phyloP scores from a whole-genome alignment of 306 rosid genomes.

The Clitoria ternatea region DNA sequence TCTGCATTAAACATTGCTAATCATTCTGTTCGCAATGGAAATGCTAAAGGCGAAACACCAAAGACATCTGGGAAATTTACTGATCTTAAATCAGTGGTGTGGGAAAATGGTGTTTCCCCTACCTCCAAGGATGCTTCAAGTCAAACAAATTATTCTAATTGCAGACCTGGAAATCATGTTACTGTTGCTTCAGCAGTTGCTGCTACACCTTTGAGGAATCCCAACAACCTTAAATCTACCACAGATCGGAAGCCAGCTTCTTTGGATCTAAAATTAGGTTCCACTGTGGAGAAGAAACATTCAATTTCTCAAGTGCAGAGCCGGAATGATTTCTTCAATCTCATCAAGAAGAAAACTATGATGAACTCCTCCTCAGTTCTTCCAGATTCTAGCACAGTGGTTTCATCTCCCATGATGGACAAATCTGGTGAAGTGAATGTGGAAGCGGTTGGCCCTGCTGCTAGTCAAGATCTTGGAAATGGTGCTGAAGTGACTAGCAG shows the following conservation, averaged over 20 bases:
- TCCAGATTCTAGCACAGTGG: slow-evolving; percentile 52
- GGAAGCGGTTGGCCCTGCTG: slow-evolving; percentile 45
- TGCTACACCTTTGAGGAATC: slow-evolving; percentile 63
- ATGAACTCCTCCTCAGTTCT: slow-evolving; percentile 41
- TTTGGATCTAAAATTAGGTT: slow-evolving; percentile 63
- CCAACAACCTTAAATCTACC: slow-evolving; percentile 49
- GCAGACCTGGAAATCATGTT: slow-evolving; percentile 56
- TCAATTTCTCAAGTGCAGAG: slow-evolving; percentile 85
- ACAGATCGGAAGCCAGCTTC: slow-evolving; percentile 65
- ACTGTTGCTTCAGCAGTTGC: slow-evolving; percentile 60
- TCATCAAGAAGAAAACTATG: slow-evolving; percentile 69
- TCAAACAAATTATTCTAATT: slow-evolving; percentile 54
- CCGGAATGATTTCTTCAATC: slow-evolving; percentile 91
- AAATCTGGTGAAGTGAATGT: slow-evolving; percentile 55
- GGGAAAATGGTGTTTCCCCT: slow-evolving; percentile 77
- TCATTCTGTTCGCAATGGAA: slow-evolving; percentile 67
- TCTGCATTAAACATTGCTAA: slow-evolving; percentile 42
- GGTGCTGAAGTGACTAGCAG: slow-evolving; percentile 53
- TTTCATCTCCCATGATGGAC: slow-evolving; percentile 50
- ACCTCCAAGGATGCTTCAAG: slow-evolving; percentile 63
- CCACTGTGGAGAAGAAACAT: slow-evolving; percentile 71
- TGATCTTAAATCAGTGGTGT: slow-evolving; percentile 75
- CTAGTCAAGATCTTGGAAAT: slow-evolving; percentile 43
- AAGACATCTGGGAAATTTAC: slow-evolving; percentile 90
- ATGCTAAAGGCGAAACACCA: slow-evolving; percentile 62